These are phyloP conservation scores for Globomyces pollinis-pini DNA, from an alignment of 192 early-diverging fungal species.

Conservation along the genomic window DNA sequence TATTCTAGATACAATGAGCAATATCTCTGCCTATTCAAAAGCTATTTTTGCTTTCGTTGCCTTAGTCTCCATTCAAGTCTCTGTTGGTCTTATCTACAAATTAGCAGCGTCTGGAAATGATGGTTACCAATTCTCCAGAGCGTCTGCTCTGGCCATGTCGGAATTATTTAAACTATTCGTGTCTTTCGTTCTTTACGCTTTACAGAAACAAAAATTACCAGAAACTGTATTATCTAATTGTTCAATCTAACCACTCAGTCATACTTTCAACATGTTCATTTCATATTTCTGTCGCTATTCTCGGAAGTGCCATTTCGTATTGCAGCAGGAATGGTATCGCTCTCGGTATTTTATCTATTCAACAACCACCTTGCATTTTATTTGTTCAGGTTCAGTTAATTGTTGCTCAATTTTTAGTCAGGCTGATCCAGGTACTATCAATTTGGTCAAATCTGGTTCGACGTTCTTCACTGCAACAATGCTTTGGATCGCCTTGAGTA, in stretches of 20 bases:
- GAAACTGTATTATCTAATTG: neutral
- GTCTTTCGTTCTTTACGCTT: neutral
- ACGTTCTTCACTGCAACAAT: slow-evolving; percentile 9
- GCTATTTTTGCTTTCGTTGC: neutral
- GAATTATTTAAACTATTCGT: neutral
- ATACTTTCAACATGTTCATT: too few relatives aligned
- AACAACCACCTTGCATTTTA: slow-evolving; percentile 8
- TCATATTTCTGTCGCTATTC: too few relatives aligned
- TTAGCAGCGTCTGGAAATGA: neutral
- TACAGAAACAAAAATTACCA: neutral
- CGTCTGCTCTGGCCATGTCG: neutral
- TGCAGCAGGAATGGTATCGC: neutral
- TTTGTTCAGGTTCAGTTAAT: slow-evolving; percentile 6
- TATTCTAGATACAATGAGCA: too few relatives aligned
- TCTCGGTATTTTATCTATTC: slow-evolving; percentile 7
- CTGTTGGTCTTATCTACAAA: slow-evolving; percentile 4
- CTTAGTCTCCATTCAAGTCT: neutral
- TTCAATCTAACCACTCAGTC: too few relatives aligned
- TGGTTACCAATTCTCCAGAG: neutral
- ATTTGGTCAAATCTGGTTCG: slow-evolving; percentile 10
- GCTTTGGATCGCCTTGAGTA: neutral
- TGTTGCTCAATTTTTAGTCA: too few relatives aligned
- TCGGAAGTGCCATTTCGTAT: neutral
- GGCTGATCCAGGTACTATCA: slow-evolving; percentile 13
- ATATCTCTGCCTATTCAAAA: too few relatives aligned